These are phyloP conservation scores for Desmodesmus armatus DNA, from an alignment of 139 green algal species.

Conservation along the genomic window DNA sequence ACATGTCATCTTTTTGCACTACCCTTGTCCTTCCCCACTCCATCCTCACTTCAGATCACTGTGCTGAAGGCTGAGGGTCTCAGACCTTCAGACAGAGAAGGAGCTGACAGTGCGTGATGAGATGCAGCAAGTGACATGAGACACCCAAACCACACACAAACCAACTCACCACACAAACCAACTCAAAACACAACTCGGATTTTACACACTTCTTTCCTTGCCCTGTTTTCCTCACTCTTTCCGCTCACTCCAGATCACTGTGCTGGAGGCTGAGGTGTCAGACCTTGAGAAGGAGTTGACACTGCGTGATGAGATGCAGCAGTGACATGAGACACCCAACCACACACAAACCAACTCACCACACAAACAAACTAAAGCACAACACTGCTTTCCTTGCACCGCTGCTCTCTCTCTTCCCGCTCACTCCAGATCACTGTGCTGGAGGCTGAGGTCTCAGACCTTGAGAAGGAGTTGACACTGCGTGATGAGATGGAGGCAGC, in stretches of 20 bases:
- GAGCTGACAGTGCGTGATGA: slow-evolving; percentile 61
- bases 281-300: slow-evolving; percentile 62
- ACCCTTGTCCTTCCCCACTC: too few species aligned
- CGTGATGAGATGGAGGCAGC: slow-evolving; percentile 67
- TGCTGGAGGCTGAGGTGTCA: slow-evolving; percentile 52
- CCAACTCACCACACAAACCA: too few species aligned
- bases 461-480: slow-evolving; percentile 60
- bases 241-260: not conserved
- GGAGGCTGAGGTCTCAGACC: slow-evolving; percentile 57
- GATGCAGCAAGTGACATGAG: too few species aligned
- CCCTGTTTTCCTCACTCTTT: too few species aligned
- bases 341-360: too few species aligned
- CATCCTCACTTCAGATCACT: slow-evolving; percentile 1
- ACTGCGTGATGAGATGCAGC: slow-evolving; percentile 66
- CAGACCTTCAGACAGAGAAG: slow-evolving; percentile 60
- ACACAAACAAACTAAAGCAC: too few species aligned
- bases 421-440: not conserved
- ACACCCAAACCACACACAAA: too few species aligned
- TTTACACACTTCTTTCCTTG: too few species aligned
- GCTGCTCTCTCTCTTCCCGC: too few species aligned
- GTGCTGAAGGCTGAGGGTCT: slow-evolving; percentile 50
- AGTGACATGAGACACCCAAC: too few species aligned
- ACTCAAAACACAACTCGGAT: not conserved
- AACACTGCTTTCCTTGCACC: too few species aligned
- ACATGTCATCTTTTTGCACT: too few species aligned